Evolutionary conservation across 2,329 filamentous ascomycete species (phyloP).

Genomic region (Claviceps cyperi): DNA sequence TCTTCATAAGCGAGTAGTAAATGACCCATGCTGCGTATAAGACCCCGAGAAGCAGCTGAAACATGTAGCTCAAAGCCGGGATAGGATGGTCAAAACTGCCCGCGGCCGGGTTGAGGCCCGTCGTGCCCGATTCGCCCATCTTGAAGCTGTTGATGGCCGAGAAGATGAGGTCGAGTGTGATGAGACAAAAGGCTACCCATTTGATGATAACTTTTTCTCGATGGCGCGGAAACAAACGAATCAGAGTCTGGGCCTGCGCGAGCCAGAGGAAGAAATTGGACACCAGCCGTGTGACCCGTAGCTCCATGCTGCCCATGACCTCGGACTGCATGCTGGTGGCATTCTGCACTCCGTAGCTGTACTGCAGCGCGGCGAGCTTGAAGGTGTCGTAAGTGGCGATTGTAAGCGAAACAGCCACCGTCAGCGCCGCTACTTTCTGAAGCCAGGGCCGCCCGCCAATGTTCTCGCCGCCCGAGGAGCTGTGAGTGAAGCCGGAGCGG

Average conservation of each 20-base stretch:
- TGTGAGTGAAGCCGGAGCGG: slow-evolving; percentile 74
- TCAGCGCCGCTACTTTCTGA: slow-evolving; percentile 66
- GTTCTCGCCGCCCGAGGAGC: slow-evolving; percentile 62
- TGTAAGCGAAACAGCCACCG: slow-evolving; percentile 71
- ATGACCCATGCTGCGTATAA: slow-evolving; percentile 89
- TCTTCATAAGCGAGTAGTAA: slow-evolving; percentile 85
- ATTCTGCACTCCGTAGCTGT: slow-evolving; percentile 65
- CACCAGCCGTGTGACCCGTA: slow-evolving; percentile 81
- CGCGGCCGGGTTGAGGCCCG: slow-evolving; percentile 42
- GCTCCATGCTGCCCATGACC: slow-evolving; percentile 71
- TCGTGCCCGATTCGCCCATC: slow-evolving; percentile 28
- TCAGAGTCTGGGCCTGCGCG: slow-evolving; percentile 91
- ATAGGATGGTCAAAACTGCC: slow-evolving; percentile 77
- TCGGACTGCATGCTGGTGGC: slow-evolving; percentile 58
- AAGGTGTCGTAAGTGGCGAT: slow-evolving; percentile 91
- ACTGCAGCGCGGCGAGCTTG: slow-evolving; percentile 67
- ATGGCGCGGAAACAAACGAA: slow-evolving; percentile 87
- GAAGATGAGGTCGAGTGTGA: slow-evolving; percentile 81
- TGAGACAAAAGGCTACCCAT: slow-evolving; percentile 91
- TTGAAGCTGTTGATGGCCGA: slow-evolving; percentile 80
- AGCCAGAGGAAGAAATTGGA: slow-evolving; percentile 96
- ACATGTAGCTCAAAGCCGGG: slow-evolving; percentile 79
- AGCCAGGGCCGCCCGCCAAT: slow-evolving; percentile 89
- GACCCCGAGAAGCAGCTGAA: slow-evolving; percentile 72
- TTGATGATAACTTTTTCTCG: slow-evolving; percentile 98